A percentile compares a stretch with the other conserved stretches of the same genome.
Conservation (phyloP, 768 basidiomycete genomes). For the Rhodotorula paludigena region DNA sequence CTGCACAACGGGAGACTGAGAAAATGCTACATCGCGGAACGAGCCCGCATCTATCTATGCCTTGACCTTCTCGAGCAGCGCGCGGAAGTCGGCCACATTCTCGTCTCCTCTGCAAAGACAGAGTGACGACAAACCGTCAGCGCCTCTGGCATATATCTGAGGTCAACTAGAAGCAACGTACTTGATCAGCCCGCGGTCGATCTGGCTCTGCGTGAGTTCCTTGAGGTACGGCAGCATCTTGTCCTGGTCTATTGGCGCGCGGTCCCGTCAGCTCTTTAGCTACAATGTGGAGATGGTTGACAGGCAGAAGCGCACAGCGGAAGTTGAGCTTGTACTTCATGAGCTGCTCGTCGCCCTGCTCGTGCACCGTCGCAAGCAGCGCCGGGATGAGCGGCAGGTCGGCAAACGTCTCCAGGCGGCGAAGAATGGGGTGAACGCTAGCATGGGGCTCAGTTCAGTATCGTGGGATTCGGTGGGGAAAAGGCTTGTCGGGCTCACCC, state of each 20-base stretch:
- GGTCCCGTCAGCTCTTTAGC: constrained; percentile 41
- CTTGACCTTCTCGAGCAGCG: constrained; percentile 19
- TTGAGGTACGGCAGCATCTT: constrained; percentile 46
- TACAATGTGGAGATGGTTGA: background rate
- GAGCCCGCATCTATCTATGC: background rate
- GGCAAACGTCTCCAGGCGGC: constrained; percentile 45
- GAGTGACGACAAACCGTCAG: background rate
- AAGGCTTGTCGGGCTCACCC: constrained; percentile 41
- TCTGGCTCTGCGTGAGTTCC: constrained; percentile 45
- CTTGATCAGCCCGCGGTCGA: constrained; percentile 47
- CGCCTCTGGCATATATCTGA: too few relatives aligned
- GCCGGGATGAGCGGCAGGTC: constrained; percentile 47
- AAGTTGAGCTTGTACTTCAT: constrained; percentile 43
- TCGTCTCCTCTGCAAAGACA: constrained; percentile 31
- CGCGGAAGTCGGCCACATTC: constrained; percentile 38
- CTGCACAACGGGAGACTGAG: too few relatives aligned
- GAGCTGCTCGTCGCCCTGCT: constrained; percentile 41
- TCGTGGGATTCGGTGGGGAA: background rate
- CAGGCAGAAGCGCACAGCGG: background rate
- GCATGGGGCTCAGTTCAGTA: background rate
- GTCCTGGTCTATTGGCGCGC: constrained; percentile 45
- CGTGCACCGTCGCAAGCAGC: constrained; percentile 47
- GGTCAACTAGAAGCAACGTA: constrained; percentile 18
- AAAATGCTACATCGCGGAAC: too few relatives aligned
- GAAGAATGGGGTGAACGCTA: constrained; percentile 46